Evolutionary conservation across 129 eudicot species (phyloP).

Genomic region (Saposhnikovia divaricata): DNA sequence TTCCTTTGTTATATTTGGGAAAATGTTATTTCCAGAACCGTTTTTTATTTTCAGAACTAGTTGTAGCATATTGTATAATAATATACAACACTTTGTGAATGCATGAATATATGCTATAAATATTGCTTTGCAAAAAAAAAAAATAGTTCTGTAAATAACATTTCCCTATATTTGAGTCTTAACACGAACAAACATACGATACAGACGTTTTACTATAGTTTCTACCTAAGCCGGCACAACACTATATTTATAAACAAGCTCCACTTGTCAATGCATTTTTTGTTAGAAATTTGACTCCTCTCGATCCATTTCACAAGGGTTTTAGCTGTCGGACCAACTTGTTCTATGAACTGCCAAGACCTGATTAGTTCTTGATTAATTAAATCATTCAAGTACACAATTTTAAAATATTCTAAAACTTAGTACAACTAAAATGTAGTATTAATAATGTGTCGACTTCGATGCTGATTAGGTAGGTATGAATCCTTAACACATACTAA

Average conservation of each 20-base stretch:
- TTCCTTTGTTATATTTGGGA: too few species aligned
- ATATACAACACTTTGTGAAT: too few species aligned
- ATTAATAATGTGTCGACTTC: background rate
- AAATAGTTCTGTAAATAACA: too few species aligned
- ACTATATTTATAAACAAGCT: background rate
- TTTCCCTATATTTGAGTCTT: too few species aligned
- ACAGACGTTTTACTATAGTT: too few species aligned
- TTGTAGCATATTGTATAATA: too few species aligned
- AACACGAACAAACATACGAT: too few species aligned
- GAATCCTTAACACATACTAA: background rate
- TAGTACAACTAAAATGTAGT: background rate
- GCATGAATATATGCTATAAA: too few species aligned
- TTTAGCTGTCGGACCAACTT: constrained; percentile 1
- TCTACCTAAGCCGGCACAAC: too few species aligned
- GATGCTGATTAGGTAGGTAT: background rate
- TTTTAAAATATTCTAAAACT: background rate
- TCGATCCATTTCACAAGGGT: background rate
- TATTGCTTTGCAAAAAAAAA: too few species aligned
- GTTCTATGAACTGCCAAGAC: background rate
- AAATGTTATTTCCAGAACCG: too few species aligned
- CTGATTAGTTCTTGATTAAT: background rate
- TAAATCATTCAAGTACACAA: background rate
- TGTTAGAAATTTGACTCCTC: background rate
- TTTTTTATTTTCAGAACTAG: too few species aligned
- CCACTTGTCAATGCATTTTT: background rate